Conservation (phyloP, 2,329 filamentous ascomycete species). For the Stachybotrys echinatus region DNA sequence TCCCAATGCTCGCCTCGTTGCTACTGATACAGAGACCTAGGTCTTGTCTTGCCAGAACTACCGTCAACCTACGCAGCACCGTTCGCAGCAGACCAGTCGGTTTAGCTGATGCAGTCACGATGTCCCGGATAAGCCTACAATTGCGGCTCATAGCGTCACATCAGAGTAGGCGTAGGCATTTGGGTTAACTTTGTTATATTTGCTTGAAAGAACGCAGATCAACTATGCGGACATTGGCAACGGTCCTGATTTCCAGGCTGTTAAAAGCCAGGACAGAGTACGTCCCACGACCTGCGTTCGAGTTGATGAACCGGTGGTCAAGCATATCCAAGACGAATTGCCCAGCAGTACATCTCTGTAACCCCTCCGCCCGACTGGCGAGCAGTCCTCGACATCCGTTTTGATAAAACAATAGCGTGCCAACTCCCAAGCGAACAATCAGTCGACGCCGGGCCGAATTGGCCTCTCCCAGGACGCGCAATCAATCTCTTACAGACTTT, state of each 20-base stretch:
- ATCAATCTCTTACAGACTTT: background rate
- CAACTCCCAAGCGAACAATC: background rate
- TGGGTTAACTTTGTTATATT: background rate
- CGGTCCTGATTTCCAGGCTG: background rate
- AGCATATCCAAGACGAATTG: background rate
- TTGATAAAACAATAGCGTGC: background rate
- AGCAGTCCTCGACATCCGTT: background rate
- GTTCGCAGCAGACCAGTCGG: no score
- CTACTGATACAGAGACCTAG: no score
- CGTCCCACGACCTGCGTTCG: background rate
- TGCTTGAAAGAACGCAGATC: background rate
- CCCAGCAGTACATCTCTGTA: background rate
- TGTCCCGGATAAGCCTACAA: no score
- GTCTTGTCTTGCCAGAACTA: no score
- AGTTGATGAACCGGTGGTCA: background rate
- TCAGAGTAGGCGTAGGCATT: no score
- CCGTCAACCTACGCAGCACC: no score
- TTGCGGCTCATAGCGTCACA: no score
- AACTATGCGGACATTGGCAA: background rate
- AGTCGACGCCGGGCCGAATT: background rate
- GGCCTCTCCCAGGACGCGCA: background rate
- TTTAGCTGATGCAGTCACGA: no score
- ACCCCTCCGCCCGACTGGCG: no score
- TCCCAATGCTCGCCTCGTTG: no score
- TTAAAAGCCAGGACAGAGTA: background rate